phyloP scores from a whole-genome alignment of 176 grass and related monocot genomes.

The Zea luxurians region DNA sequence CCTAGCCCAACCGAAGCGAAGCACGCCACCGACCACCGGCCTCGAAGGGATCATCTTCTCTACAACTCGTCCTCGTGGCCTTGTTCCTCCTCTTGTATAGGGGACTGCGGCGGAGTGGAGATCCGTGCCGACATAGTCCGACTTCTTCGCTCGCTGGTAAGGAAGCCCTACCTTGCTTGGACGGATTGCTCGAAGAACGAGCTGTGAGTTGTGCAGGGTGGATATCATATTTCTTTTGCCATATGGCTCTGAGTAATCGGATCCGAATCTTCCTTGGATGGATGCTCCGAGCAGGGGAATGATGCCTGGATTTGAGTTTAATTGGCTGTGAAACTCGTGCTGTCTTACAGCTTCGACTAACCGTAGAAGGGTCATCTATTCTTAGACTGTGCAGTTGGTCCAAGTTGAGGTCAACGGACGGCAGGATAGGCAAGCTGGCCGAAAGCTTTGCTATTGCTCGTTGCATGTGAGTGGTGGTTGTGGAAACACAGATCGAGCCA shows the following conservation, averaged over 20 bases:
- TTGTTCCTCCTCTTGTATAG: not conserved
- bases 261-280: not conserved
- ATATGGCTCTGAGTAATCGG: not conserved
- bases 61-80: not conserved
- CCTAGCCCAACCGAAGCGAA: not conserved
- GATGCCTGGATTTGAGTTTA: not conserved
- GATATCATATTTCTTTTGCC: not conserved
- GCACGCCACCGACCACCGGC: not conserved
- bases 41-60: not conserved
- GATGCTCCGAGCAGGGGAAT: not conserved
- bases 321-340: constrained; percentile 27
- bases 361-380: constrained; percentile 20
- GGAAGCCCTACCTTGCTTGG: not conserved
- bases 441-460: constrained; percentile 14
- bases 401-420: not conserved
- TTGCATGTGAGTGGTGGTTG: constrained; percentile 1
- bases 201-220: not conserved
- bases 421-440: not conserved
- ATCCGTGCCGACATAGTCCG: not conserved
- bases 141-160: constrained; percentile 22
- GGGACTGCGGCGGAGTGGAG: not conserved
- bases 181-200: not conserved
- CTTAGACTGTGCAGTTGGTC: constrained; percentile 5
- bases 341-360: constrained; percentile 3
- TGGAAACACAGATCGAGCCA: not conserved